phyloP scores from a whole-genome alignment of 768 basidiomycete genomes.

The Podaxis pistillaris region DNA sequence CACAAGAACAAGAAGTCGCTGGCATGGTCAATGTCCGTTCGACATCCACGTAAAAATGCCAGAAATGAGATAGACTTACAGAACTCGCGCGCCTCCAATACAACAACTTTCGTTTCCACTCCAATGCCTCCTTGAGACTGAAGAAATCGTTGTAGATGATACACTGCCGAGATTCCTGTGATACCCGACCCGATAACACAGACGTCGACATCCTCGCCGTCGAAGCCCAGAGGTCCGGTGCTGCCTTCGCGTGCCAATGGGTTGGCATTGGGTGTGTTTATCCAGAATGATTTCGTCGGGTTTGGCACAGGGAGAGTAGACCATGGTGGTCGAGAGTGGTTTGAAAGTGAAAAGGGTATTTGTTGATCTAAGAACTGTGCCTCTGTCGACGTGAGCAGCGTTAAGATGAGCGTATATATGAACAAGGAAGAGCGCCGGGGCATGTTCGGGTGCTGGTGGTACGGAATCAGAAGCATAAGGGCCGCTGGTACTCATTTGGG shows the following conservation, averaged over 20 bases:
- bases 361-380: background rate
- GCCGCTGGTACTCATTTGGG: no score
- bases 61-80: constrained; percentile 47
- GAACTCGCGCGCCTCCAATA: constrained; percentile 85
- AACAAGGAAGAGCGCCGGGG: no score
- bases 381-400: background rate
- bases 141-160: constrained; percentile 48
- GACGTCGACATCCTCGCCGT: constrained; percentile 58
- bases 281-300: constrained; percentile 76
- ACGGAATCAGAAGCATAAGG: no score
- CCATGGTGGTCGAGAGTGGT: constrained; percentile 6
- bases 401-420: background rate
- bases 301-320: constrained; percentile 51
- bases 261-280: constrained; percentile 56
- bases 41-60: background rate
- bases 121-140: constrained; percentile 4
- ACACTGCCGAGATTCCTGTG: constrained; percentile 73
- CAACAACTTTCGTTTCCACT: constrained; percentile 43
- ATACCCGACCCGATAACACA: constrained; percentile 82
- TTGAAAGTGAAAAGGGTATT: background rate
- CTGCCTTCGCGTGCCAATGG: constrained; percentile 71
- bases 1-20: background rate
- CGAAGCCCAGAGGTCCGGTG: constrained; percentile 41
- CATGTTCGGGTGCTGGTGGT: background rate
- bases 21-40: background rate